These are phyloP conservation scores for Brassica napus DNA, from an alignment of 345 rosid genomes.

Conservation along the genomic window Da-Ae NC_063450.1:37382001-37382500, in stretches of 20 bases:
- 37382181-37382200: neutral
- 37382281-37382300: neutral
- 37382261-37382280: neutral
- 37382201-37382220: constrained; percentile 9
- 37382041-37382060: neutral
- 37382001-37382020: neutral
- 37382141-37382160: neutral
- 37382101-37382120: neutral
- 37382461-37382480: neutral
- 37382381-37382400: neutral
- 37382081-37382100: neutral
- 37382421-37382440: neutral
- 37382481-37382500: neutral
- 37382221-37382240: neutral
- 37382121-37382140: neutral
- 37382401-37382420: neutral
- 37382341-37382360: neutral
- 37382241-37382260: neutral
- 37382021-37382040: neutral
- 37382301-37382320: too few species aligned
- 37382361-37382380: neutral
- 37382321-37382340: too few species aligned
- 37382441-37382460: too few species aligned
- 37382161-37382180: neutral
- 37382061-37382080: neutral